phyloP scores from a whole-genome alignment of 2,329 filamentous ascomycete species.

The Hypoxylon sp. region DNA sequence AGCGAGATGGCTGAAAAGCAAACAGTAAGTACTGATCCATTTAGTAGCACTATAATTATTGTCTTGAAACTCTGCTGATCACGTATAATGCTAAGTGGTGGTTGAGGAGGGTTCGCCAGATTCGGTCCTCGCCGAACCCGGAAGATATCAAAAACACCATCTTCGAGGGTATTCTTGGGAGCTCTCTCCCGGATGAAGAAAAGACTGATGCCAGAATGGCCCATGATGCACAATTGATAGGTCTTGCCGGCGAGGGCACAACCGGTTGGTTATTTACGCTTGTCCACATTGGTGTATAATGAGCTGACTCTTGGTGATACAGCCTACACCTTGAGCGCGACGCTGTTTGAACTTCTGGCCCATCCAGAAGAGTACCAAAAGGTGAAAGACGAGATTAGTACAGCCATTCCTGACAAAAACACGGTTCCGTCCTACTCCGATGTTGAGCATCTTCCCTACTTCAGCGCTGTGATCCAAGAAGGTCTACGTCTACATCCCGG shows the following conservation, averaged over 20 bases:
- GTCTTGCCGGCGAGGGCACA: conserved; percentile 35
- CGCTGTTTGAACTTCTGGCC: conserved; percentile 39
- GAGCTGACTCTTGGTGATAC: background rate
- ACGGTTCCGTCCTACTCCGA: conserved; percentile 34
- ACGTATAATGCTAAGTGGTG: conserved; percentile 28
- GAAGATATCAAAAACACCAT: conserved; percentile 43
- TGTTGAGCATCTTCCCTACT: conserved; percentile 53
- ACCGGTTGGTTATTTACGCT: conserved; percentile 21
- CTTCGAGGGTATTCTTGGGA: conserved; percentile 45
- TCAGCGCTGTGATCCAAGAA: conserved; percentile 56
- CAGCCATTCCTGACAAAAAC: conserved; percentile 7
- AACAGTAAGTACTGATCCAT: conserved; percentile 10
- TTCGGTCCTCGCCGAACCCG: conserved; percentile 37
- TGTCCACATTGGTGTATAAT: background rate
- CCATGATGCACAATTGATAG: conserved; percentile 37
- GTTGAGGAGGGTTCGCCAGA: conserved; percentile 36
- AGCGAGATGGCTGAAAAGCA: conserved; percentile 27
- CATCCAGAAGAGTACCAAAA: conserved; percentile 22
- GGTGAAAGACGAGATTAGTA: conserved; percentile 7
- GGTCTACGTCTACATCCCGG: conserved; percentile 58
- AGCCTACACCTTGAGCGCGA: conserved; percentile 30
- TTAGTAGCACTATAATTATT: background rate
- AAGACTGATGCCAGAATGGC: conserved; percentile 34
- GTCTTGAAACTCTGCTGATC: background rate
- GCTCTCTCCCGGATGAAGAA: conserved; percentile 37